Percentiles rank a stretch among this genome's conserved stretches.
Conservation (phyloP, 2,329 filamentous ascomycete genomes). For the Monosporascus sp. region DNA sequence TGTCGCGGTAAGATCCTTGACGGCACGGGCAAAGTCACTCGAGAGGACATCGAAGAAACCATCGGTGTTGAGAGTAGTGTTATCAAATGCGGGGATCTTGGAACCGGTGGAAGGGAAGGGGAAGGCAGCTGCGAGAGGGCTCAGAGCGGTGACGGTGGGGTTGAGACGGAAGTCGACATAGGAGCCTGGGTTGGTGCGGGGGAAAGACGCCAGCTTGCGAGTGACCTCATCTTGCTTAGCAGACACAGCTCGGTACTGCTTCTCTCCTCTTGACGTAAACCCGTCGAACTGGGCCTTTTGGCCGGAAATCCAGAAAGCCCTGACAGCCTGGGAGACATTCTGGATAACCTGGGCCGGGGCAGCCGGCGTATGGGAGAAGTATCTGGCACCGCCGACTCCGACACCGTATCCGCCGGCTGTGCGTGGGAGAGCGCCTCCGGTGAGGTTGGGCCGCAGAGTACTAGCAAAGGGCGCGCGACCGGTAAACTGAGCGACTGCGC, state of each 20-base stretch:
- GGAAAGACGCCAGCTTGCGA: constrained; percentile 57
- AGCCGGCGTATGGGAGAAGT: constrained; percentile 85
- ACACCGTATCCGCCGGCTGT: constrained; percentile 85
- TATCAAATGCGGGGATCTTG: constrained; percentile 34
- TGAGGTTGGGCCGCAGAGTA: constrained; percentile 85
- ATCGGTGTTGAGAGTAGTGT: constrained; percentile 69
- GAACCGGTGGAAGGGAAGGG: constrained; percentile 39
- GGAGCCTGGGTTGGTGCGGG: constrained; percentile 61
- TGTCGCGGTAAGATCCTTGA: constrained; percentile 76
- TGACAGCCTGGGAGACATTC: constrained; percentile 89
- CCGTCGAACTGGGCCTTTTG: constrained; percentile 87
- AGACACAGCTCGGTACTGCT: constrained; percentile 74
- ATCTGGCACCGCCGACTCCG: constrained; percentile 68
- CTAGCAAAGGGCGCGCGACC: constrained; percentile 81
- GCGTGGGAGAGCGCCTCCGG: constrained; percentile 76
- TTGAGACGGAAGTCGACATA: constrained; percentile 84
- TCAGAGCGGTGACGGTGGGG: constrained; percentile 85
- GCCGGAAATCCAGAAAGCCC: constrained; percentile 88
- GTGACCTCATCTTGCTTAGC: constrained; percentile 67
- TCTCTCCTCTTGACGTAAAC: constrained; percentile 65
- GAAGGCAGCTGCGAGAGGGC: constrained; percentile 58
- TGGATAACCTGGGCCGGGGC: constrained; percentile 85
- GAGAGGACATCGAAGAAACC: constrained; percentile 82
- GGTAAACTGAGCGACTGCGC: constrained; percentile 55
- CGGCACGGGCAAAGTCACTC: constrained; percentile 78